Conservation (phyloP, 495 filamentous ascomycete genomes). For the Pseudoneurospora amorphoporcata region DNA sequence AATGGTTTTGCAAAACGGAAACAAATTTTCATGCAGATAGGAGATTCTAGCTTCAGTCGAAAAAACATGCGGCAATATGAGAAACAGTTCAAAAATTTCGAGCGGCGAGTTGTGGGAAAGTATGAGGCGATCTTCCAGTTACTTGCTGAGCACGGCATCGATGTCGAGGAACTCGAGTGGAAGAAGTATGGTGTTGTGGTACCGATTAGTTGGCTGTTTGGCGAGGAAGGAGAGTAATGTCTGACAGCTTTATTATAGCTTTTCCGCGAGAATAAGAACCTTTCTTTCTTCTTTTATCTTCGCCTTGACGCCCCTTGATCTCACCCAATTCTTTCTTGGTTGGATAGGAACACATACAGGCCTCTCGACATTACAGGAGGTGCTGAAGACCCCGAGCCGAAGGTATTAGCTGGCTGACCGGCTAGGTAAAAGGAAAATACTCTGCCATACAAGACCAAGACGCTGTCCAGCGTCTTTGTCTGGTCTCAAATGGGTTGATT, state of each 20-base stretch:
- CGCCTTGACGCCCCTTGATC: not conserved
- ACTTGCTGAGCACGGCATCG: not conserved
- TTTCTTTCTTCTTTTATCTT: not conserved
- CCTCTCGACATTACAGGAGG: too few relatives aligned
- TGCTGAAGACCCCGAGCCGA: too few relatives aligned
- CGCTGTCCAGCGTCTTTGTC: too few relatives aligned
- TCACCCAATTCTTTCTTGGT: too few relatives aligned
- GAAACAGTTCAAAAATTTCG: not conserved
- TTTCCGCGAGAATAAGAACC: not conserved
- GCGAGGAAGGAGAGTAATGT: not conserved
- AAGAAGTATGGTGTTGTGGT: not conserved
- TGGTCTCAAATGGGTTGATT: too few relatives aligned
- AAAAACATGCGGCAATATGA: too few relatives aligned
- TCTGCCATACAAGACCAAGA: too few relatives aligned
- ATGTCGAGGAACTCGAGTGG: not conserved
- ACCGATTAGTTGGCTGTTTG: not conserved
- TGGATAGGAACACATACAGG: too few relatives aligned
- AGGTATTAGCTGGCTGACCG: too few relatives aligned
- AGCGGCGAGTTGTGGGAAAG: not conserved
- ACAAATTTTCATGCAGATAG: not conserved
- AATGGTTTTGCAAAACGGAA: not conserved
- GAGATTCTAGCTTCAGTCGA: too few relatives aligned
- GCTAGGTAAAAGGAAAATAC: too few relatives aligned
- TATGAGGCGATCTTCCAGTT: not conserved
- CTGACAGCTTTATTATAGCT: not conserved